Evolutionary conservation across 495 filamentous ascomycete species (phyloP), one percentile per base, ranked within the genome.

Genomic region (Bombardia bombarda): DNA sequence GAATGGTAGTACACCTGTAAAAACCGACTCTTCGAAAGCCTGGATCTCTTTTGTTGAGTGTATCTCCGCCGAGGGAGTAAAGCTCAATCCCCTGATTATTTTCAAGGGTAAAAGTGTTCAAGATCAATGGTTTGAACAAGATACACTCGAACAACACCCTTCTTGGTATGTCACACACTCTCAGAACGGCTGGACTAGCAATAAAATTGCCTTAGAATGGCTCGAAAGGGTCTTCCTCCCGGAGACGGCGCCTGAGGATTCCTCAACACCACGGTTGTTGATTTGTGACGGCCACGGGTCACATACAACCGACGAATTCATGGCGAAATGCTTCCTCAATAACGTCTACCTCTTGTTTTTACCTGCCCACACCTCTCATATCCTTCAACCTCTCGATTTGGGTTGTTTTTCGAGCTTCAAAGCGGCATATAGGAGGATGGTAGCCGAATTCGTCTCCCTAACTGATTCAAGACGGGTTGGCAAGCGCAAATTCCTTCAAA

Each of bases 201-300:
- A 38, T 2, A 40, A 12, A 2, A 32, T 38, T 21, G 45, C 31
- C 1, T 1, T 48, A 0, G 21, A 48, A 39, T 52, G 38, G 50
- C 41, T 52, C 2, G 4, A 33, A 5, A 8, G 14, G 16, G 24
- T 42, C 0, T 52, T 48, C 35, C 56, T 54, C 34, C 54, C 46
- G 4, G 31, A 13, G 17, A 45, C 49, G 30, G 19, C 24, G 38
- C 47, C 32, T 30, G 28, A 19, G 31, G 51, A 16, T 25, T 34
- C 39, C 45, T 55, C 32, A 23, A 0, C 32, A 1, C 3, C 1
- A 2, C 44, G 60, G 18, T 43, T 68, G 0, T 47, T 67, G 8
- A 58, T 67, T 34, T 17, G 65, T 9, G 51, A 66, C 23, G 46
- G 49, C 33, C 40, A 62, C 40, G 32, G 42, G 7, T 49, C 38